Conservation (phyloP, 768 basidiomycete genomes). For the Coprinopsis cinerea region DNA sequence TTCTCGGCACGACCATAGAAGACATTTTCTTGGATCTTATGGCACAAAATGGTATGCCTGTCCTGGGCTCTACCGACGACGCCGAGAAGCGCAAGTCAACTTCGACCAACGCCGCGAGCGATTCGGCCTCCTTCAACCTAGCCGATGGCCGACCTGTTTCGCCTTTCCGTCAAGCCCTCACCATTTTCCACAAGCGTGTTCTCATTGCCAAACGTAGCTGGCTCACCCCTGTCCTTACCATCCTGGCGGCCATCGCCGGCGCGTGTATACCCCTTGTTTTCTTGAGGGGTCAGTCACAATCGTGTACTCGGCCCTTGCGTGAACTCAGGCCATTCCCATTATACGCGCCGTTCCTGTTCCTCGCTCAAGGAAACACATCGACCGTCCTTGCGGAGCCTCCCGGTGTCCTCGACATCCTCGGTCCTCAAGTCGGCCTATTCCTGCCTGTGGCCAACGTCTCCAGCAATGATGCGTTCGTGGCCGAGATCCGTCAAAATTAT, state of each 20-base stretch:
- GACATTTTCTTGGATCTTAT: conserved; percentile 77
- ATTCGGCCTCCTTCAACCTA: conserved; percentile 29
- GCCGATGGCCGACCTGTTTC: conserved; percentile 48
- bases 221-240: conserved; percentile 53
- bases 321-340: conserved; percentile 38
- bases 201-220: conserved; percentile 63
- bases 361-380: conserved; percentile 23
- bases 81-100: conserved; percentile 11
- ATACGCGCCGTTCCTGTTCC: conserved; percentile 45
- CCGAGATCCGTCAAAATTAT: conserved; percentile 45
- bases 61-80: conserved; percentile 11
- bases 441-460: conserved; percentile 37
- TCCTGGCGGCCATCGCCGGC: conserved; percentile 53
- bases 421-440: conserved; percentile 27
- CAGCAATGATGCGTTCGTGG: conserved; percentile 56
- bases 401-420: conserved; percentile 41
- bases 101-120: conserved; percentile 16
- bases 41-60: conserved; percentile 33
- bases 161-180: conserved; percentile 59
- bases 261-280: conserved; percentile 65
- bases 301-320: conserved; percentile 40
- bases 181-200: conserved; percentile 67
- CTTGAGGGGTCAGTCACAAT: conserved; percentile 43
- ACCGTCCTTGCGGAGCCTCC: conserved; percentile 53
- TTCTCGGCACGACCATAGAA: conserved; percentile 71